Evolutionary conservation across 164 flowering plant genomes (phyloP).

Genomic region (Vitis rupestris): DNA sequence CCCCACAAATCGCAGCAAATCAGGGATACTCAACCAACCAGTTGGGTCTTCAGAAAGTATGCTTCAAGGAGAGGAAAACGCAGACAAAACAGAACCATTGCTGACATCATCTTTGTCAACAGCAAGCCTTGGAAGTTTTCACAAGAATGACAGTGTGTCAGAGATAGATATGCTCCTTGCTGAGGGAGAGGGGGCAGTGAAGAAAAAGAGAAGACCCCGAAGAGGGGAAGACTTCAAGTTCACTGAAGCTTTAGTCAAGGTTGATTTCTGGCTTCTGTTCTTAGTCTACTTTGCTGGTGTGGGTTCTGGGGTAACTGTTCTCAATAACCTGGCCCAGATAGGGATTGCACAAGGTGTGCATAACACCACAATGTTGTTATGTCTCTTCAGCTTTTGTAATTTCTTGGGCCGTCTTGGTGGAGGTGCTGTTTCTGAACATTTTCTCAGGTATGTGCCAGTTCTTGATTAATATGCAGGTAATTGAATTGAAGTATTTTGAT

Average conservation of each 20-base stretch:
- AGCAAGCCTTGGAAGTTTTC: constrained; percentile 45
- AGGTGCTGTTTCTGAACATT: constrained; percentile 80
- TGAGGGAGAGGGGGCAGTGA: constrained; percentile 89
- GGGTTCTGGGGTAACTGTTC: constrained; percentile 91
- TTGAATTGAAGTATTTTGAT: not conserved
- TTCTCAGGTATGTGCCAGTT: constrained; percentile 56
- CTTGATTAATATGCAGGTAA: not conserved
- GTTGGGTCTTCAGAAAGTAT: constrained; percentile 32
- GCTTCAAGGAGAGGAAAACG: constrained; percentile 27
- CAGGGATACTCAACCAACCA: constrained; percentile 20
- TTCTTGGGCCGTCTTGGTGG: constrained; percentile 92
- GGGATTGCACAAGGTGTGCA: constrained; percentile 66
- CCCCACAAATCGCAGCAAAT: constrained; percentile 33
- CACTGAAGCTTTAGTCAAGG: constrained; percentile 68
- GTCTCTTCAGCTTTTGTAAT: constrained; percentile 84
- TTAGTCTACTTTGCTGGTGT: constrained; percentile 76
- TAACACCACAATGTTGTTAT: constrained; percentile 68
- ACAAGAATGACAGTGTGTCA: constrained; percentile 50
- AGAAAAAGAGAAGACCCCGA: constrained; percentile 74
- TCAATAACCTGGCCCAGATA: constrained; percentile 89
- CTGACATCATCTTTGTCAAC: constrained; percentile 53
- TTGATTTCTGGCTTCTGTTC: constrained; percentile 97
- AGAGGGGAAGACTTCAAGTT: constrained; percentile 88
- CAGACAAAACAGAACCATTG: constrained; percentile 45
- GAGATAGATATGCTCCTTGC: constrained; percentile 78